Evolutionary conservation across 2,329 filamentous ascomycete species (phyloP).

Genomic region (Fusarium pseudonygamai): DNA sequence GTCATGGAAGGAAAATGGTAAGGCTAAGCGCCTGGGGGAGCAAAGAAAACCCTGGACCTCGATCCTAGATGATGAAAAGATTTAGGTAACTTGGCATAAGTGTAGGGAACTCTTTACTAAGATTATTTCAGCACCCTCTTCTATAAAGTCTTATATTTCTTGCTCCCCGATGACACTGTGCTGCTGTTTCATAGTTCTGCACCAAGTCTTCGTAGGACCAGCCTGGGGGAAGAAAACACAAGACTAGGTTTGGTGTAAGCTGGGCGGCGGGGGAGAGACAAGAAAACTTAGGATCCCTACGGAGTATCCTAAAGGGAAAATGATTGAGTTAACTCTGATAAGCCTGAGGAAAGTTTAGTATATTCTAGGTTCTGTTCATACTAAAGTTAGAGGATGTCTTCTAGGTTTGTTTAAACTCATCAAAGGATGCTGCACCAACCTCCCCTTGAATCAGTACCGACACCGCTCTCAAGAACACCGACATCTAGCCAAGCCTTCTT

Average conservation of each 20-base stretch:
- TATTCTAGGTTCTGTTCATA: neutral
- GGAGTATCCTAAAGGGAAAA: neutral
- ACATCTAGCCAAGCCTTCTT: constrained; percentile 60
- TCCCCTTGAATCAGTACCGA: constrained; percentile 23
- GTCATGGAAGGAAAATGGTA: neutral
- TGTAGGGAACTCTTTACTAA: neutral
- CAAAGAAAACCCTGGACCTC: no score
- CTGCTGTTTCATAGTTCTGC: neutral
- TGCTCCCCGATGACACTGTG: neutral
- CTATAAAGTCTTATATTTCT: neutral
- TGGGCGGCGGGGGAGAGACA: neutral
- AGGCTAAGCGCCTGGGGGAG: neutral
- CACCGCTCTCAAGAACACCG: constrained; percentile 49
- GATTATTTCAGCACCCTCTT: neutral
- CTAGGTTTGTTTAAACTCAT: neutral
- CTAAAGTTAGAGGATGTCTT: neutral
- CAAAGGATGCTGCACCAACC: constrained; percentile 30
- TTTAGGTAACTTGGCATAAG: neutral
- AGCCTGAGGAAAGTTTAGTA: neutral
- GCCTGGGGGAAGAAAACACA: neutral
- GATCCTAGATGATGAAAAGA: neutral
- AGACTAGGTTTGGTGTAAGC: neutral
- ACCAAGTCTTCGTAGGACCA: neutral
- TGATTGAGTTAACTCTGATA: neutral
- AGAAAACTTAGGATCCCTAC: neutral